These are phyloP conservation scores for Kazachstania sp. DNA, from an alignment of 1,139 yeast species.

Conservation along the genomic window DNA sequence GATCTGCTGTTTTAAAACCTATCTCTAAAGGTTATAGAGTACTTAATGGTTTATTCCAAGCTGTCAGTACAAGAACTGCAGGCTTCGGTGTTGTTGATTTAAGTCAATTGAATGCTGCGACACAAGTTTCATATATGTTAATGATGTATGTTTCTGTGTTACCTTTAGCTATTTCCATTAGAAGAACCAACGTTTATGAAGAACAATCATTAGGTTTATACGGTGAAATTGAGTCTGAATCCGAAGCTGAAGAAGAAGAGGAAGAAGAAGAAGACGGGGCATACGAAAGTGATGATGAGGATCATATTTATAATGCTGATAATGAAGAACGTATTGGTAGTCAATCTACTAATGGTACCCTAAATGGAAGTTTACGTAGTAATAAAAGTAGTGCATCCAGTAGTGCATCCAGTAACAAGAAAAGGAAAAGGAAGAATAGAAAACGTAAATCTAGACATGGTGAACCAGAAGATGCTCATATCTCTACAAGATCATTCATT, in stretches of 20 bases:
- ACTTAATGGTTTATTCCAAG: conserved; percentile 79
- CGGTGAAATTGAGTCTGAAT: conserved; percentile 35
- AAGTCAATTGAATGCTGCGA: conserved; percentile 71
- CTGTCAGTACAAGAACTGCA: conserved; percentile 88
- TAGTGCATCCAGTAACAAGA: not conserved
- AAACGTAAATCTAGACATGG: conserved; percentile 4
- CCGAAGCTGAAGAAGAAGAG: conserved; percentile 13
- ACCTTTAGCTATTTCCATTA: conserved; percentile 90
- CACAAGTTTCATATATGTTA: conserved; percentile 85
- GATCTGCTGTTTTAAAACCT: conserved; percentile 39
- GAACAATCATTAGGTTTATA: conserved; percentile 91
- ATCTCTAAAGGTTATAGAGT: conserved; percentile 62
- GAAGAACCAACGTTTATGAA: conserved; percentile 95
- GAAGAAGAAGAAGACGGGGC: conserved; percentile 26
- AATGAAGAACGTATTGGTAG: conserved; percentile 10
- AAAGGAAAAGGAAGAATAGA: not conserved
- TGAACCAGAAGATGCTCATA: conserved; percentile 4
- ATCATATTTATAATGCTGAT: conserved; percentile 17
- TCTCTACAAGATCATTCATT: conserved; percentile 46
- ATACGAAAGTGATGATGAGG: conserved; percentile 22
- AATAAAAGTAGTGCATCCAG: not conserved
- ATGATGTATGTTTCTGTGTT: conserved; percentile 98
- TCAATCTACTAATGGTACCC: conserved; percentile 6
- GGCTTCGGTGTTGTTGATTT: conserved; percentile 74
- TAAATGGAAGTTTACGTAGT: not conserved